These are phyloP conservation scores for Sungouiozyma ichnusensis DNA, from an alignment of 805 yeast species.

Conservation along the genomic window DNA sequence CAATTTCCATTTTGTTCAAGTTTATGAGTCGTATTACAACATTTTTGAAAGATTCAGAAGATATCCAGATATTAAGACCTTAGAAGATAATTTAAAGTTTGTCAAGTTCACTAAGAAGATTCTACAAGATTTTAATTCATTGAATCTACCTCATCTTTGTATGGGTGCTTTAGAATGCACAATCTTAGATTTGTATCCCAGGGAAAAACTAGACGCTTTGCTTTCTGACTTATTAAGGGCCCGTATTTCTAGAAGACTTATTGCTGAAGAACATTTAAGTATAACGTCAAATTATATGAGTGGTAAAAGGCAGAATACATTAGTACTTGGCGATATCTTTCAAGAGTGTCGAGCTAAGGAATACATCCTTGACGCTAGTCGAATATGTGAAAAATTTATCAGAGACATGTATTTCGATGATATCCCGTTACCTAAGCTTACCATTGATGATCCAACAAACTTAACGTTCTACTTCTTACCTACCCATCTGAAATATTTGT, in stretches of 20 bases:
- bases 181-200: conserved; percentile 47
- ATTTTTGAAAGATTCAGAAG: conserved; percentile 80
- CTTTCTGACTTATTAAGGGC: conserved; percentile 73
- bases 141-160: conserved; percentile 77
- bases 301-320: conserved; percentile 33
- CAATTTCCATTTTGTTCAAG: conserved; percentile 76
- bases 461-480: conserved; percentile 72
- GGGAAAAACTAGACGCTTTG: conserved; percentile 54
- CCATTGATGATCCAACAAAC: conserved; percentile 62
- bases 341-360: conserved; percentile 66
- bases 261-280: conserved; percentile 84
- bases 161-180: conserved; percentile 87
- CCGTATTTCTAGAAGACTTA: conserved; percentile 79
- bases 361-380: conserved; percentile 47
- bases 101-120: conserved; percentile 53
- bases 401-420: conserved; percentile 41
- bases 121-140: conserved; percentile 63
- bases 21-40: conserved; percentile 79
- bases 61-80: conserved; percentile 52
- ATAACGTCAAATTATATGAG: conserved; percentile 53
- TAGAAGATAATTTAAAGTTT: conserved; percentile 68
- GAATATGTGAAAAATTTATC: conserved; percentile 41
- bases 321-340: conserved; percentile 70
- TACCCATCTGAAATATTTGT: conserved; percentile 73
- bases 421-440: conserved; percentile 58